Conservation (phyloP, 192 early-diverging fungal genomes). For the Linderina pennispora region DNA sequence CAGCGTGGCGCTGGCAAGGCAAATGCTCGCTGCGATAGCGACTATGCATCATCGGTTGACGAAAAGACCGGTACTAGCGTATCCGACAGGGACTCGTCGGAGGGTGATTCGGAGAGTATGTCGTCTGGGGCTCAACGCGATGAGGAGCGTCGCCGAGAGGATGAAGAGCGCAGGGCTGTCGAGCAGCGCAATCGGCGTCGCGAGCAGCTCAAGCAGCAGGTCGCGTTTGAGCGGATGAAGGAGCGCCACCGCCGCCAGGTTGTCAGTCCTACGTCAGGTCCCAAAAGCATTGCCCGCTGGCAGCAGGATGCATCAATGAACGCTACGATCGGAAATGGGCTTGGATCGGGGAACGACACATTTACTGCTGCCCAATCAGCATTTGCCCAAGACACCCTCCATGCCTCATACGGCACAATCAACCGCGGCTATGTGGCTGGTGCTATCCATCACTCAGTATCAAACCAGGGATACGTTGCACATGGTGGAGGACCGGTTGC, state of each 20-base stretch:
- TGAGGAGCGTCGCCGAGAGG: constrained; percentile 37
- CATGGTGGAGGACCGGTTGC: neutral
- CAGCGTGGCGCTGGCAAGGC: too few relatives aligned
- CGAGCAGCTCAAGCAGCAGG: constrained; percentile 45
- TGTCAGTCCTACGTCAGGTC: constrained; percentile 10
- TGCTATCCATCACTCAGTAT: neutral
- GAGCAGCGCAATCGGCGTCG: constrained; percentile 42
- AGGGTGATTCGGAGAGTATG: neutral
- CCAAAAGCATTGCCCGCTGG: constrained; percentile 28
- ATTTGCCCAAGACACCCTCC: constrained; percentile 6
- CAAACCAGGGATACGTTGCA: constrained; percentile 4
- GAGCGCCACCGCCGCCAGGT: constrained; percentile 42
- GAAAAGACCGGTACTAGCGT: neutral
- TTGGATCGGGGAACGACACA: too few relatives aligned
- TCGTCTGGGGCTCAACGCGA: constrained; percentile 7
- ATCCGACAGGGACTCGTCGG: neutral
- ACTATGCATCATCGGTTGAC: too few relatives aligned
- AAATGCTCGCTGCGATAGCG: too few relatives aligned
- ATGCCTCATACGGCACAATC: constrained; percentile 20
- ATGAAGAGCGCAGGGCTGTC: constrained; percentile 41
- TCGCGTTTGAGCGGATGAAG: constrained; percentile 49
- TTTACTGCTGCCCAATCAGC: neutral
- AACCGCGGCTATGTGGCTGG: constrained; percentile 11
- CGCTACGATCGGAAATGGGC: too few relatives aligned
- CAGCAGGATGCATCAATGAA: constrained; percentile 29